phyloP scores from a whole-genome alignment of 495 filamentous ascomycete species.

The Podospora pseudocomata region DNA sequence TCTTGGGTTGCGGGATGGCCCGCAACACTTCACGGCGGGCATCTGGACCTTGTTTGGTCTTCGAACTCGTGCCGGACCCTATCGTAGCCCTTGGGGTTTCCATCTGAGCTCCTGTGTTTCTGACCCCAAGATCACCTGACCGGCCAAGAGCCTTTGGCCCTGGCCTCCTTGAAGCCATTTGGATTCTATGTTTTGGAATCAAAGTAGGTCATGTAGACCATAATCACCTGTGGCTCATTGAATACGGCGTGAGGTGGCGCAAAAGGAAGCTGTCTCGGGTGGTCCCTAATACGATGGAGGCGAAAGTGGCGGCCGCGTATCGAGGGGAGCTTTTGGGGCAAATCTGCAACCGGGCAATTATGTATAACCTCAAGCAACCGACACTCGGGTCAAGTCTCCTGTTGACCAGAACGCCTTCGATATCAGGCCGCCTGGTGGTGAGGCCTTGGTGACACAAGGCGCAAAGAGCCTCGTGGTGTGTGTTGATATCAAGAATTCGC shows the following conservation, averaged over 20 bases:
- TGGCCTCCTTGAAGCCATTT: constrained; percentile 33
- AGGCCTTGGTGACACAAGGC: neutral
- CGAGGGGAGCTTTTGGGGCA: neutral
- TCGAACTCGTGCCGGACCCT: constrained; percentile 19
- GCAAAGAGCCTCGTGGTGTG: neutral
- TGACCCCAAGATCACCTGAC: constrained; percentile 20
- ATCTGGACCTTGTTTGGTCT: constrained; percentile 23
- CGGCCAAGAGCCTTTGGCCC: constrained; percentile 20
- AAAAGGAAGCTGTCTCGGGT: neutral
- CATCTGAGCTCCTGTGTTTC: constrained; percentile 15
- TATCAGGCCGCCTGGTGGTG: neutral
- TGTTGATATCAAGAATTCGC: neutral
- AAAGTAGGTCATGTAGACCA: constrained; percentile 22
- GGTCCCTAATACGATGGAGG: constrained; percentile 19
- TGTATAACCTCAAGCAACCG: constrained; percentile 11
- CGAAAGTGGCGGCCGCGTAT: constrained; percentile 15
- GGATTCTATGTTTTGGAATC: constrained; percentile 22
- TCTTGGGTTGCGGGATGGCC: constrained; percentile 32
- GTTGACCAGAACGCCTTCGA: neutral
- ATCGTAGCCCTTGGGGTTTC: constrained; percentile 19
- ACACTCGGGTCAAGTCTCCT: neutral
- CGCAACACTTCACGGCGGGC: constrained; percentile 25
- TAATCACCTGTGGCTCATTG: constrained; percentile 23
- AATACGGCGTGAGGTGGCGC: constrained; percentile 11
- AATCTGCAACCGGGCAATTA: neutral